These are phyloP conservation scores for Geotrichum klebahnii DNA, from an alignment of 1,139 yeast genomes.

Conservation along the genomic window DNA sequence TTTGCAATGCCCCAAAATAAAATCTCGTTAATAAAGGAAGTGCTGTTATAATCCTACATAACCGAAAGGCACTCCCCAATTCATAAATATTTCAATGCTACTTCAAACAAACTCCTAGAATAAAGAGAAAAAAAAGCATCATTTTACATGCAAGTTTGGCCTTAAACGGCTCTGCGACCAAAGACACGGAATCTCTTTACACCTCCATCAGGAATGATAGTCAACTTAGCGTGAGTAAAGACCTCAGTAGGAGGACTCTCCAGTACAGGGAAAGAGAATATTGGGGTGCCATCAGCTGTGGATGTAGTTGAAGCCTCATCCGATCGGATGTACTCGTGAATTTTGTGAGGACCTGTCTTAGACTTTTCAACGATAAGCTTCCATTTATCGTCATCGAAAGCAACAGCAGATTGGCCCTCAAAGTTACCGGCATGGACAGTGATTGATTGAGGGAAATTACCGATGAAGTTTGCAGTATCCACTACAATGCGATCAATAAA, in stretches of 20 bases:
- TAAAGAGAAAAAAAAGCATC: constrained; percentile 1
- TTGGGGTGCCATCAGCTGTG: constrained; percentile 16
- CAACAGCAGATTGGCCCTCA: constrained; percentile 38
- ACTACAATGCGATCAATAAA: constrained; percentile 56
- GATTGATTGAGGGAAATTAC: constrained; percentile 83
- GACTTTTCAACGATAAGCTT: constrained; percentile 57
- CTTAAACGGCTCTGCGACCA: constrained; percentile 43
- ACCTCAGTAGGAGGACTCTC: constrained; percentile 25
- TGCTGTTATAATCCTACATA: too few species aligned
- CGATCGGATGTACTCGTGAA: constrained; percentile 51
- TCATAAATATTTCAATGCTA: too few species aligned
- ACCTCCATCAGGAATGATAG: constrained; percentile 94
- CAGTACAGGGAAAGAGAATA: constrained; percentile 14
- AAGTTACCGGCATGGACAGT: constrained; percentile 46
- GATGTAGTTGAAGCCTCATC: constrained; percentile 28
- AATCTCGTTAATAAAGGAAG: too few species aligned
- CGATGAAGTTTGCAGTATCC: constrained; percentile 91
- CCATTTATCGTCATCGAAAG: constrained; percentile 53
- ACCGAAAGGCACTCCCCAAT: too few species aligned
- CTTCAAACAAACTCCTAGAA: too few species aligned
- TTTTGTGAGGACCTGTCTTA: constrained; percentile 75
- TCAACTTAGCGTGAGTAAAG: constrained; percentile 67
- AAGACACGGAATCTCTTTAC: constrained; percentile 81
- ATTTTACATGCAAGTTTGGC: not conserved
- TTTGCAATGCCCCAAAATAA: too few species aligned